A percentile compares a stretch with the other conserved stretches of the same genome.
These are phyloP conservation scores for Xylariales sp. DNA, from an alignment of 2,329 filamentous ascomycete genomes.

Conservation along the genomic window DNA sequence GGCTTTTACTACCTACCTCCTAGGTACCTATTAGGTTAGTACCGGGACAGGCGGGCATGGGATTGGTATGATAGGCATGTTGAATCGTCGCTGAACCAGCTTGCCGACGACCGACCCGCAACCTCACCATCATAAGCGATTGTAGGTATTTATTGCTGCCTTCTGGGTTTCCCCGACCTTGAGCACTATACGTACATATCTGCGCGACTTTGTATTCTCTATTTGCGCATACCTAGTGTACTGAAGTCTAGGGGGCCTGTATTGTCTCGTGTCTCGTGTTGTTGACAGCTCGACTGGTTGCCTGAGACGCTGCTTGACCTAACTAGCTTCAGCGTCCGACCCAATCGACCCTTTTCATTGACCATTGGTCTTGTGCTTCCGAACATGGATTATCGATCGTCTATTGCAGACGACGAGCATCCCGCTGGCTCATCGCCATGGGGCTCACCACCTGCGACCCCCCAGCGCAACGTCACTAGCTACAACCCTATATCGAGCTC, in stretches of 20 bases:
- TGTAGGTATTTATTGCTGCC: conserved; percentile 5
- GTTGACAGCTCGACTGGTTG: not conserved
- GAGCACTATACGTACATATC: not conserved
- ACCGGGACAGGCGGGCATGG: not conserved
- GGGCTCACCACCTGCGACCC: conserved; percentile 65
- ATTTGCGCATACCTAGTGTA: not conserved
- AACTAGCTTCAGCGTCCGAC: conserved; percentile 25
- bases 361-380: conserved; percentile 25
- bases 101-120: conserved; percentile 25
- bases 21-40: not conserved
- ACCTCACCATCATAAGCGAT: conserved; percentile 25
- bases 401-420: conserved; percentile 66
- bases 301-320: conserved; percentile 5
- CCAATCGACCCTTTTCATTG: conserved; percentile 20
- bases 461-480: conserved; percentile 57
- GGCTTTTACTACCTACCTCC: not conserved
- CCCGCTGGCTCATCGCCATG: conserved; percentile 65
- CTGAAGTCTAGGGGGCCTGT: not conserved
- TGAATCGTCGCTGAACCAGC: conserved; percentile 1
- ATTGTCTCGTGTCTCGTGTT: not conserved
- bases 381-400: conserved; percentile 69
- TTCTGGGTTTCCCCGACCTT: not conserved
- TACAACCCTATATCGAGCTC: conserved; percentile 58
- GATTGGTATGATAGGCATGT: not conserved
- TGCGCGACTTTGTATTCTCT: conserved; percentile 6